phyloP scores from a whole-genome alignment of 2,329 filamentous ascomycete genomes.

The Trichothecium roseum region DNA sequence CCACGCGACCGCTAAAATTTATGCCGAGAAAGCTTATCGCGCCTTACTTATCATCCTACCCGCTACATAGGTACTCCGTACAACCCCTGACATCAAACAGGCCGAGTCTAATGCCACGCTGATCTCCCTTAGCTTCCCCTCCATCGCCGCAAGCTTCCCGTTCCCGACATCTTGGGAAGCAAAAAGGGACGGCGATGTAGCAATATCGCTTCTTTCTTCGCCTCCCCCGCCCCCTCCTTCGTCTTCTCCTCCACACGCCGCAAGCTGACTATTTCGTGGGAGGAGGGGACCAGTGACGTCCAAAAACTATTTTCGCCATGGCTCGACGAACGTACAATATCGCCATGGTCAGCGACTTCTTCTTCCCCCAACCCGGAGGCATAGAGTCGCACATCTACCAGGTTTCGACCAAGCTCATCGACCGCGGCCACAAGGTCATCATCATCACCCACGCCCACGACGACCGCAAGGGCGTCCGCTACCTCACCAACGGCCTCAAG shows the following conservation, averaged over 20 bases:
- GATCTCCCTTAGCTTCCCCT: too few species aligned
- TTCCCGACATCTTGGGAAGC: too few species aligned
- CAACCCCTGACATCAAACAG: too few species aligned
- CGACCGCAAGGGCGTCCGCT: constrained; percentile 82
- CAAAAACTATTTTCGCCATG: constrained; percentile 22
- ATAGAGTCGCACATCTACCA: constrained; percentile 99
- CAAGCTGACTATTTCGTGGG: neutral
- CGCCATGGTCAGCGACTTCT: constrained; percentile 97
- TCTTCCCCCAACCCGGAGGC: constrained; percentile 94
- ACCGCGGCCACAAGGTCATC: constrained; percentile 95
- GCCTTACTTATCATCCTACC: too few species aligned
- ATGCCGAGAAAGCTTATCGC: too few species aligned
- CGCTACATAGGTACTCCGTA: too few species aligned
- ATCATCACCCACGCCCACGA: constrained; percentile 89
- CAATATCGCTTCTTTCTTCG: too few species aligned
- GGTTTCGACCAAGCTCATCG: constrained; percentile 88
- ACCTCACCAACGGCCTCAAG: constrained; percentile 94
- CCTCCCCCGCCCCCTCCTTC: too few species aligned
- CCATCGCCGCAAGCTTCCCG: too few species aligned
- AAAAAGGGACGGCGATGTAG: too few species aligned
- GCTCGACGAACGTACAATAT: constrained; percentile 54
- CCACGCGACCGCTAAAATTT: constrained; percentile 17
- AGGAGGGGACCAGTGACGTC: neutral
- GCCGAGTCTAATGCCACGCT: too few species aligned
- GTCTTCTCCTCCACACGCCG: neutral